These are phyloP conservation scores for Incumbomyces delicatus DNA, from an alignment of 2,329 filamentous ascomycete genomes.

Conservation along the genomic window DNA sequence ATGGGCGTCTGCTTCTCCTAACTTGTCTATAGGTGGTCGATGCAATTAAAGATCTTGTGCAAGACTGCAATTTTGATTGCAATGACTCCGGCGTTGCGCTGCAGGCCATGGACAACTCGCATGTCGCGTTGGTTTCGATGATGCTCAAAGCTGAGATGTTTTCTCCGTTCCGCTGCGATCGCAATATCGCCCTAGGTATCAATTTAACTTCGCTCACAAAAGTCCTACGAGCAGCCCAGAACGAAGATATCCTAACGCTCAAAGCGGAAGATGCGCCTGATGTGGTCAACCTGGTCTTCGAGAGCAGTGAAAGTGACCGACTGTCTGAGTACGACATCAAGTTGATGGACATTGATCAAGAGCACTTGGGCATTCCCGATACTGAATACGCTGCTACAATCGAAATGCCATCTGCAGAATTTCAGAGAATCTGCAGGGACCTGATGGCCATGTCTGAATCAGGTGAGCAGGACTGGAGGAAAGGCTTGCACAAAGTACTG, in stretches of 20 bases:
- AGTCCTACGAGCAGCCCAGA: constrained; percentile 87
- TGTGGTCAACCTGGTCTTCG: constrained; percentile 89
- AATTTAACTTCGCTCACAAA: constrained; percentile 96
- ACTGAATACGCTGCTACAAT: constrained; percentile 96
- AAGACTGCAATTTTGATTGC: constrained; percentile 99
- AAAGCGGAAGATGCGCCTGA: constrained; percentile 97
- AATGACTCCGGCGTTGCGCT: constrained; percentile 98
- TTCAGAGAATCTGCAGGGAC: constrained; percentile 90
- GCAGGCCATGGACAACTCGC: constrained; percentile 99
- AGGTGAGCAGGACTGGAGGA: constrained; percentile 50
- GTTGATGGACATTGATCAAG: constrained; percentile 99
- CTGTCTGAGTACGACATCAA: constrained; percentile 99
- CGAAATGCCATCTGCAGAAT: constrained; percentile 77
- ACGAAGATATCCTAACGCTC: constrained; percentile 87
- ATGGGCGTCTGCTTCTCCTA: constrained; percentile 9
- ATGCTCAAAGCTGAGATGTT: constrained; percentile 93
- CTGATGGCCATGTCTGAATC: constrained; percentile 88
- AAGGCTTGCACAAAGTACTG: constrained; percentile 15
- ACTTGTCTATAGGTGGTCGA: constrained; percentile 66
- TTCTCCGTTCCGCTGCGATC: constrained; percentile 92
- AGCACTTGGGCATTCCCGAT: constrained; percentile 95
- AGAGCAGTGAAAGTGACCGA: constrained; percentile 77
- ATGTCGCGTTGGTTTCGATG: constrained; percentile 98
- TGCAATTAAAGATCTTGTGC: constrained; percentile 97
- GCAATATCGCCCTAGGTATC: constrained; percentile 95